Base-by-base conservation (phyloP, 805 yeast genomes). In the Cyberlindnera veronae region DNA sequence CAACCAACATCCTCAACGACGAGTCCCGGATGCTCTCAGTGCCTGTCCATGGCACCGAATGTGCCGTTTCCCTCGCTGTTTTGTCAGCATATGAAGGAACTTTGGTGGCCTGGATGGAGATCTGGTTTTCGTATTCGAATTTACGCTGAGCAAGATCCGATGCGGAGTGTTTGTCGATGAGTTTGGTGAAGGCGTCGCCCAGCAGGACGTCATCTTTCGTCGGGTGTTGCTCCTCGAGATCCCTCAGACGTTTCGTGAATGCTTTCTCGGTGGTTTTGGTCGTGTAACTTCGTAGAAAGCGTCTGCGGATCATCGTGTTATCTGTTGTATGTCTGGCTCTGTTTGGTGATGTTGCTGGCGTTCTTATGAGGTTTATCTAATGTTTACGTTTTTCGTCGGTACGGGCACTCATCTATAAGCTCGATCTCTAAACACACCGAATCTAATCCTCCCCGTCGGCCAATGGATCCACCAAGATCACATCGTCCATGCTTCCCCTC, bases 41-140 rank as follows among this genome's bases (percentile, higher is more conserved):
- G 0, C 89, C 89, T 0, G 62, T 64, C 89, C 89, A 81, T 0
- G 82, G 81, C 18, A 45, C 47, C 0, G 76, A 51, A 41, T 63
- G 53, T 2, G 87, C 87, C 9, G 69, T 58, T 2, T 74, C 78
- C 33, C 63, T 58, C 1, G 71, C 49, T 11, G 67, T 72, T 37
- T 68, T 69, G 14, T 67, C 63, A 0, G 77, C 76, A 47, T 62
- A 64, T 0, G 44, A 31, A 0, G 82, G 79, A 14, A 77, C 43
- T 33, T 64, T 68, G 6, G 71, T 50, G 5, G 60, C 54, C 6
- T 69, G 69, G 6, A 77, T 60, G 9, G 66, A 65, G 11, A 54
- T 53, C 39, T 71, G 76, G 46, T 72, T 53, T 22, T 61, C 50
- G 14, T 57, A 45, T 14, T 71, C 66, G 47, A 65, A 77, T 23